These are phyloP conservation scores for Cordyceps tenuipes DNA, from an alignment of 2,329 filamentous ascomycete genomes.

Conservation along the genomic window DNA sequence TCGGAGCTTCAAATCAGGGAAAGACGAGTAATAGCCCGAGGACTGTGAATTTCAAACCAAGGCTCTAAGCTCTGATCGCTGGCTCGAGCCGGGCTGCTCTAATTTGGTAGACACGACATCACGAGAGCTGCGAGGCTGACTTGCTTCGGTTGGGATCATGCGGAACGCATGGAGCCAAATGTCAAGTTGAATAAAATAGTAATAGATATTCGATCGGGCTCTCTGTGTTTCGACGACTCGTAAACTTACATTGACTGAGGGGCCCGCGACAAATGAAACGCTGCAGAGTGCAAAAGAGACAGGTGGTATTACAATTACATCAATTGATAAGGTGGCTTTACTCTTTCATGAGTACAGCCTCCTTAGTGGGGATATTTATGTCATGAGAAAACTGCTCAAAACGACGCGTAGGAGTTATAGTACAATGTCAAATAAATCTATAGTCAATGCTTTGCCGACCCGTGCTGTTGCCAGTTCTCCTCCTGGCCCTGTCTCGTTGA, in stretches of 20 bases:
- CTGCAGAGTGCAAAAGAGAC: neutral
- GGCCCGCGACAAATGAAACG: no score
- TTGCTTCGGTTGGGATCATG: neutral
- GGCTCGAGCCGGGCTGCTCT: neutral
- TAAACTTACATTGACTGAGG: no score
- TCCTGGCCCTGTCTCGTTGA: neutral
- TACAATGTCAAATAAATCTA: neutral
- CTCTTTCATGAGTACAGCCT: neutral
- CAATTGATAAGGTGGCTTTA: neutral
- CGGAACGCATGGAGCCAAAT: neutral
- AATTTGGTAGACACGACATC: neutral
- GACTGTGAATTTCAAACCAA: neutral
- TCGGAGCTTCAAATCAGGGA: neutral
- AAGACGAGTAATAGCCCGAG: neutral
- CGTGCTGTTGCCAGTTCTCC: neutral
- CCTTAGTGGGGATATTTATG: neutral
- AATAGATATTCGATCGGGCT: no score
- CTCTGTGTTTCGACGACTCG: no score
- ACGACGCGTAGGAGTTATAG: neutral
- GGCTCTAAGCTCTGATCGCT: neutral
- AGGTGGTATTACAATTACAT: neutral
- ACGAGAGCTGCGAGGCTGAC: neutral
- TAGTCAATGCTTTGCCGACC: neutral
- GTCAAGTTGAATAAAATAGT: neutral
- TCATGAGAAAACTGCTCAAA: neutral